These are phyloP conservation scores for Jackrogersella minutella DNA, from an alignment of 495 filamentous ascomycete genomes.

Conservation along the genomic window DNA sequence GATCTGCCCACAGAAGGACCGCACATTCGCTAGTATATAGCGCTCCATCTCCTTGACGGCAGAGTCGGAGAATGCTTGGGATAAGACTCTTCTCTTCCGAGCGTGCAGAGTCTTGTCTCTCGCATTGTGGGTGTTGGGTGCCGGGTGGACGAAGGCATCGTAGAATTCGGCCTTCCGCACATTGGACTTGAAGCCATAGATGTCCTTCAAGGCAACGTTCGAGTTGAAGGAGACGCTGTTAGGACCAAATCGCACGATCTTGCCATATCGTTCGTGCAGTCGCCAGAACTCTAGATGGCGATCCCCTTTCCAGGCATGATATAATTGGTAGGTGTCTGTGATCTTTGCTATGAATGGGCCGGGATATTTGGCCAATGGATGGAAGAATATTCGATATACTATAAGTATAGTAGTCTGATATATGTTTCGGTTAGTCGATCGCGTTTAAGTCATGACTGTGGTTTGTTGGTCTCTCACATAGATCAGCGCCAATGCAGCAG, in stretches of 20 bases:
- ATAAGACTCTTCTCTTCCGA: constrained; percentile 69
- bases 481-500: constrained; percentile 23
- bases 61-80: constrained; percentile 67
- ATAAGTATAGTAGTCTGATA: constrained; percentile 42
- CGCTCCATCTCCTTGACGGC: constrained; percentile 65
- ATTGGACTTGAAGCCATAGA: constrained; percentile 68
- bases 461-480: constrained; percentile 29
- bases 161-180: constrained; percentile 72
- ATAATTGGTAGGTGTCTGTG: constrained; percentile 63
- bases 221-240: constrained; percentile 68
- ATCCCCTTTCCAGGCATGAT: constrained; percentile 67
- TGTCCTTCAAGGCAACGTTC: constrained; percentile 63
- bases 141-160: constrained; percentile 66
- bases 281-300: constrained; percentile 66
- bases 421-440: constrained; percentile 17
- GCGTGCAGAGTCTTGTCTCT: constrained; percentile 68
- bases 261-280: constrained; percentile 66
- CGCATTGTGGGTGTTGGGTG: constrained; percentile 66
- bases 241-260: constrained; percentile 67
- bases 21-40: constrained; percentile 63
- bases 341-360: constrained; percentile 67
- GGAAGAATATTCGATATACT: constrained; percentile 65
- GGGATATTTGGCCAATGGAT: constrained; percentile 72
- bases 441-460: background rate
- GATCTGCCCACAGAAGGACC: constrained; percentile 59